Conservation (phyloP, 2,329 filamentous ascomycete species). For the Pseudogymnoascus verrucosus region DNA sequence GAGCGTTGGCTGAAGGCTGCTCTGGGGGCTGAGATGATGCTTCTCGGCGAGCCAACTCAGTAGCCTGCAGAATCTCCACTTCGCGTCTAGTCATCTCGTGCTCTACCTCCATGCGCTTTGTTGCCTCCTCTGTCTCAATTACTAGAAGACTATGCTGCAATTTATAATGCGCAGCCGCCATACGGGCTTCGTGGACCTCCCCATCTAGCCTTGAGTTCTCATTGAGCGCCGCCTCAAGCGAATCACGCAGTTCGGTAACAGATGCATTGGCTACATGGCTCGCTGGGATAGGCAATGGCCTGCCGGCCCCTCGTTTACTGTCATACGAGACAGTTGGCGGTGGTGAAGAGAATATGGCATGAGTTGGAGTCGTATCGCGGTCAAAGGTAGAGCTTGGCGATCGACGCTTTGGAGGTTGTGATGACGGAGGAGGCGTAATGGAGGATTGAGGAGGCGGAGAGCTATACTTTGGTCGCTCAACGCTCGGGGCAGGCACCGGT, state of each 20-base stretch:
- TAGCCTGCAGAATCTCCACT: constrained; percentile 71
- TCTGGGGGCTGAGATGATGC: constrained; percentile 30
- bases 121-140: constrained; percentile 75
- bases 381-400: constrained; percentile 6
- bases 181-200: constrained; percentile 57
- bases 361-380: constrained; percentile 16
- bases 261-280: constrained; percentile 46
- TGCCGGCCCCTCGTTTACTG: constrained; percentile 16
- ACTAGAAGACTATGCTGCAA: constrained; percentile 78
- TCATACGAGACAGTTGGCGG: constrained; percentile 22
- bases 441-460: constrained; percentile 36
- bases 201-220: constrained; percentile 46
- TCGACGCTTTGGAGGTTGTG: constrained; percentile 38
- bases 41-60: constrained; percentile 60
- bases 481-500: constrained; percentile 21
- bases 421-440: constrained; percentile 57
- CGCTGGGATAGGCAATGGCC: constrained; percentile 20
- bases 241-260: constrained; percentile 46
- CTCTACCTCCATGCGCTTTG: constrained; percentile 82
- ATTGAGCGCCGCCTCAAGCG: constrained; percentile 46
- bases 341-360: constrained; percentile 22
- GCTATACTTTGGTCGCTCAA: constrained; percentile 17
- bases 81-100: constrained; percentile 86
- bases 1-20: constrained; percentile 43
- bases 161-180: constrained; percentile 83